Percentiles rank a stretch among this genome's conserved stretches.
Evolutionary conservation across 345 rosid genomes (phyloP).

Genomic region (Alliaria petiolata): DNA sequence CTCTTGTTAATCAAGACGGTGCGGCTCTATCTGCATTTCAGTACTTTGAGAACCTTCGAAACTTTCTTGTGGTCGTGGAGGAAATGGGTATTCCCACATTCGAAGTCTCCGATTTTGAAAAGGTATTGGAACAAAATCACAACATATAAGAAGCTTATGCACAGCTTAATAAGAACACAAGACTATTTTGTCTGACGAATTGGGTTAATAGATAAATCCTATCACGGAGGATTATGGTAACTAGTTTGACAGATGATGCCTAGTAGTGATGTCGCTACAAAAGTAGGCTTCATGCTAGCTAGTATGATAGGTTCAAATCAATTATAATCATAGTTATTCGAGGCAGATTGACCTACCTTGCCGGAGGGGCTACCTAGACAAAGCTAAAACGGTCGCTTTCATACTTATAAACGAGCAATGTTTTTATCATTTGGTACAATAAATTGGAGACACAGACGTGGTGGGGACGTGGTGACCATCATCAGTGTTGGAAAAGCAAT

Average conservation of each 20-base stretch:
- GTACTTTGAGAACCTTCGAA: constrained; percentile 88
- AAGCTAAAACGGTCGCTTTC: not conserved
- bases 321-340: not conserved
- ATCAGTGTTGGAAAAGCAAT: constrained; percentile 7
- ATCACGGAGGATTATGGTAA: not conserved
- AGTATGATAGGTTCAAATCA: not conserved
- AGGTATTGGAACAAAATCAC: constrained; percentile 42
- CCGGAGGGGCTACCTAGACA: constrained; percentile 19
- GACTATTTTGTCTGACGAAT: not conserved
- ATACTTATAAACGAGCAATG: not conserved
- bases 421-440: constrained; percentile 10
- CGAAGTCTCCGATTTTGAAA: constrained; percentile 89
- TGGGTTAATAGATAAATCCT: not conserved
- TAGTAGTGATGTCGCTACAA: not conserved
- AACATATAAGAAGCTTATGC: not conserved
- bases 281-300: not conserved
- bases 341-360: constrained; percentile 24
- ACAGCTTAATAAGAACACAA: not conserved
- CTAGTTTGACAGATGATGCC: not conserved
- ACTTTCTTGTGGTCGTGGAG: constrained; percentile 73
- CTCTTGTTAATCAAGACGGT: constrained; percentile 73
- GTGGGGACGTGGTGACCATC: constrained; percentile 9
- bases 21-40: constrained; percentile 90
- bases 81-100: constrained; percentile 84
- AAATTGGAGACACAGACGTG: constrained; percentile 8